Evolutionary conservation across 352 stramenopile species (phyloP), one percentile per base, ranked within the genome.

Genomic region (Phytopythium boreale): DNA sequence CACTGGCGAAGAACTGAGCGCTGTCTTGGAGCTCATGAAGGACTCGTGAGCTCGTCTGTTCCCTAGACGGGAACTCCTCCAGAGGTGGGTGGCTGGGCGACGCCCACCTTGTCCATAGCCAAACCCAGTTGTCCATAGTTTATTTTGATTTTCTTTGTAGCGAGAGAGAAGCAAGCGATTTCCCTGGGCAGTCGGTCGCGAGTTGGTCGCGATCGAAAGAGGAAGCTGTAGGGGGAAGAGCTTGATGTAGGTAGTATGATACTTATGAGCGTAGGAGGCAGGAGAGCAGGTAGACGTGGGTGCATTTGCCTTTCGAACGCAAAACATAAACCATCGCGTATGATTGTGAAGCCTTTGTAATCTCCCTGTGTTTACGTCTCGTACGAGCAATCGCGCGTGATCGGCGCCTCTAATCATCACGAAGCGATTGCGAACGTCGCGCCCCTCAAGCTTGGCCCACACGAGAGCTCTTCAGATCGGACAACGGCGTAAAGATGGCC

Each of bases 1-100:
- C 59, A 84, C 79, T 47, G 74, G 75, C 31, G 75, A 82, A 56
- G 76, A 83, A 63, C 65, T 84, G 19, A 80, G 77, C 41, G 74
- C 74, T 7, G 76, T 81, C 34, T 58, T 81, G 56, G 79, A 85
- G 70, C 67, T 85, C 17, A 75, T 77, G 71, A 79, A 79, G 60
- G 72, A 83, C 59, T 81, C 68, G 12, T 79, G 50, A 74, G 47
- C 15, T 27, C 19, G 44, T n/a, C n/a, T n/a, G n/a, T n/a, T n/a
- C n/a, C n/a, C n/a, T n/a, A n/a, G 20, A 15, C 4, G 20, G 6
- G 7, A 9, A 36, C 7, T 20, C 8, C 36, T 15, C 9, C 19
- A 34, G 49, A 3, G 36, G 53, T 17, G 27, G 2, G n/a, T 22
- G 31, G 6, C 31, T 50, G 52, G 52, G 52, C 12, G n/a, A 27